A percentile compares a stretch with the other conserved stretches of the same genome.
Evolutionary conservation across 352 stramenopile genomes (phyloP).

Genomic region (Phytophthora tentaculata): DNA sequence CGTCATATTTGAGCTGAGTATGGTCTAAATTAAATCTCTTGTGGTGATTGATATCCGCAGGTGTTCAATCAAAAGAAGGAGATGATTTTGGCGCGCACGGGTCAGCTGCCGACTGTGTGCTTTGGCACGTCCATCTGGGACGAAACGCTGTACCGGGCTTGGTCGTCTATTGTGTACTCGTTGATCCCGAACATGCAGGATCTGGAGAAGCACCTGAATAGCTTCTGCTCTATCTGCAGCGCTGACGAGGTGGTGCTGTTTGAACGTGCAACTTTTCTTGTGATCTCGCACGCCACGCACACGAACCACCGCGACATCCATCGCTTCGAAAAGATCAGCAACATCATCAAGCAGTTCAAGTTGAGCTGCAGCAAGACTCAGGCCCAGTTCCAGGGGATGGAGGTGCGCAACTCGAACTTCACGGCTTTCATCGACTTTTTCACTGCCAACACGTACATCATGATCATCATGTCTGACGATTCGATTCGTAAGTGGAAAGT

Average conservation of each 20-base stretch:
- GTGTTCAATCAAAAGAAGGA: constrained; percentile 96
- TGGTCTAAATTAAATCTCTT: constrained; percentile 7
- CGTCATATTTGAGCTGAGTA: not conserved
- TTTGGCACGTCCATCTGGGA: constrained; percentile 99
- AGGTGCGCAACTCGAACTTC: constrained; percentile 98
- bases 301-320: constrained; percentile 95
- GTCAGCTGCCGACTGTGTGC: constrained; percentile 89
- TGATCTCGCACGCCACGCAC: constrained; percentile 96
- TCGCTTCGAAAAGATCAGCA: constrained; percentile 99
- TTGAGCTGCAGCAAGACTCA: constrained; percentile 98
- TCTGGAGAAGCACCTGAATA: constrained; percentile 95
- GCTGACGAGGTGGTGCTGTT: constrained; percentile 98
- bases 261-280: constrained; percentile 98
- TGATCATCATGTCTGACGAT: constrained; percentile 97
- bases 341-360: constrained; percentile 99
- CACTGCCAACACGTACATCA: constrained; percentile 98
- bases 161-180: constrained; percentile 99
- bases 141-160: constrained; percentile 99
- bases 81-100: constrained; percentile 92
- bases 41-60: constrained; percentile 33
- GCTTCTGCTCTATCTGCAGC: constrained; percentile 97
- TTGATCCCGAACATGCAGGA: constrained; percentile 99
- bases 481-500: constrained; percentile 66
- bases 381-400: constrained; percentile 98
- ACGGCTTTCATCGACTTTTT: constrained; percentile 99